Conservation (phyloP, 2,329 filamentous ascomycete species). For the Botrytis squamosa region DNA sequence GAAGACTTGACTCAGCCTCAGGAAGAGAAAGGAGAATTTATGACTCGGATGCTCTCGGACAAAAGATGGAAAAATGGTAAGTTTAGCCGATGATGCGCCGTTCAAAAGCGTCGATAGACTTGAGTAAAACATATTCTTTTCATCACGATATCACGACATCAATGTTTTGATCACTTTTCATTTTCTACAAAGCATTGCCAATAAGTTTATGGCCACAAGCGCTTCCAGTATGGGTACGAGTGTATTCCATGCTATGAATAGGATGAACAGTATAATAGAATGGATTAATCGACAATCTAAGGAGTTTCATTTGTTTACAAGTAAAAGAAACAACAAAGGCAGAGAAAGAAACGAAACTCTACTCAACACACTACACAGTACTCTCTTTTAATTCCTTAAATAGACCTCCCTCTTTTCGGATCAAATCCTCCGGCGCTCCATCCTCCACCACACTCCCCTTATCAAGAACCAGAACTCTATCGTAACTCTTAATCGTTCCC, state of each 20-base stretch:
- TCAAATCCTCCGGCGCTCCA: constrained; percentile 75
- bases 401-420: constrained; percentile 23
- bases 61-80: neutral
- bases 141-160: neutral
- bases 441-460: constrained; percentile 71
- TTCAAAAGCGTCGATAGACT: neutral
- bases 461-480: constrained; percentile 47
- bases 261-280: neutral
- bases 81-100: neutral
- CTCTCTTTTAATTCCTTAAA: neutral
- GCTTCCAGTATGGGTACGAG: neutral
- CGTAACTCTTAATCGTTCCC: constrained; percentile 46
- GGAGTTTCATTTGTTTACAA: neutral
- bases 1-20: neutral
- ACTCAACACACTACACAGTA: neutral
- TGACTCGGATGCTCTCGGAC: neutral
- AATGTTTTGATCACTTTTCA: neutral
- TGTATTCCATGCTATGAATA: neutral
- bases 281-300: neutral
- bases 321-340: neutral
- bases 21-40: neutral
- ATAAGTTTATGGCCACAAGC: neutral
- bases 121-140: neutral
- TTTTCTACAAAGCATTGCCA: neutral
- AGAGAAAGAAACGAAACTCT: neutral